Evolutionary conservation across 2,329 filamentous ascomycete genomes (phyloP).

Genomic region (Colletotrichum sp.): DNA sequence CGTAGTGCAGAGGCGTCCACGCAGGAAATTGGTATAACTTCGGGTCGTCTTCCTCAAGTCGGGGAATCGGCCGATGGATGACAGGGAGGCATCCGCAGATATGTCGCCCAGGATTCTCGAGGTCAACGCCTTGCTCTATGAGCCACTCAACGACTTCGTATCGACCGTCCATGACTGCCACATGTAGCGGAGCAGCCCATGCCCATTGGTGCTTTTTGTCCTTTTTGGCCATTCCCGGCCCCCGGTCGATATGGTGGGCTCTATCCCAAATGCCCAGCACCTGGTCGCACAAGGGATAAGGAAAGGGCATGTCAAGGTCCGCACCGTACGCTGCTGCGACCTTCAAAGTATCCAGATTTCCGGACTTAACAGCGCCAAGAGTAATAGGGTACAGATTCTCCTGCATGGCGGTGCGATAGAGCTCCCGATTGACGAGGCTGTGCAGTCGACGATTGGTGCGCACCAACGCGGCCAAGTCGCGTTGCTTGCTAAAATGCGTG

Average conservation of each 20-base stretch:
- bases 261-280: neutral
- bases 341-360: neutral
- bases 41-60: neutral
- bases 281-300: neutral
- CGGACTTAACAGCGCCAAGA: neutral
- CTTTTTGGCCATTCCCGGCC: fast-evolving
- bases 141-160: neutral
- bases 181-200: neutral
- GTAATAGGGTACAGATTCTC: neutral
- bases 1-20: neutral
- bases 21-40: neutral
- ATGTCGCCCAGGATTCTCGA: neutral
- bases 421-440: neutral
- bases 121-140: neutral
- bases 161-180: neutral
- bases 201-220: neutral
- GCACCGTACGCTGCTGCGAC: neutral
- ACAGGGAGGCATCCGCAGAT: neutral
- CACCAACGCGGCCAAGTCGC: neutral
- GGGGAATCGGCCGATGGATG: neutral
- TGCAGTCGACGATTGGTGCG: neutral
- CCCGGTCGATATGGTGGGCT: neutral
- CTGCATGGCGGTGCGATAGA: neutral
- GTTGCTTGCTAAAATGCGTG: neutral
- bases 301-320: neutral